Conservation (phyloP, 352 stramenopile species). For the Thalassiosira sp. region DNA sequence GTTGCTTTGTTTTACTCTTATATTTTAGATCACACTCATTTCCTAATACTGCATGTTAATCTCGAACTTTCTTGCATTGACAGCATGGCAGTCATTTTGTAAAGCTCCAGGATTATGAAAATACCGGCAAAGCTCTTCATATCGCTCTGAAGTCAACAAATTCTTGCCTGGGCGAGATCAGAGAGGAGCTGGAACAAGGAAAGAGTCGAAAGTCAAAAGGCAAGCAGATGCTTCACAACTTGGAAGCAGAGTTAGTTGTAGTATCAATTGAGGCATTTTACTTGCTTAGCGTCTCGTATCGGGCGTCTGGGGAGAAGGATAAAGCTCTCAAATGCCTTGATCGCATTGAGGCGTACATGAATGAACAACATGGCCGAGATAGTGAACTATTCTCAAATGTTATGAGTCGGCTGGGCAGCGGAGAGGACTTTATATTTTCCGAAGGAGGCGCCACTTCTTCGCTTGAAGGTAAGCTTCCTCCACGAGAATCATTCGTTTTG, state of each 20-base stretch:
- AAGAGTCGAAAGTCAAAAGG: constrained; percentile 15
- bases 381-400: constrained; percentile 26
- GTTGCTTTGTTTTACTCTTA: too few relatives aligned
- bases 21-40: neutral
- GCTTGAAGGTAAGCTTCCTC: constrained; percentile 7
- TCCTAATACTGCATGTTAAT: too few relatives aligned
- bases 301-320: constrained; percentile 25
- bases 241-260: constrained; percentile 45
- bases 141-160: constrained; percentile 45
- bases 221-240: constrained; percentile 40
- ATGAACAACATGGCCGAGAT: constrained; percentile 34
- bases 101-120: constrained; percentile 24
- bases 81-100: constrained; percentile 45
- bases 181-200: constrained; percentile 11
- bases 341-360: constrained; percentile 41
- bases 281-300: constrained; percentile 31
- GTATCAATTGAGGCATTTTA: constrained; percentile 52
- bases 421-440: constrained; percentile 30
- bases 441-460: constrained; percentile 16
- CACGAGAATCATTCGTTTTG: neutral
- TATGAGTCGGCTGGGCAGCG: constrained; percentile 27
- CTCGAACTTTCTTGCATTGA: neutral
- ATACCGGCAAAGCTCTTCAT: constrained; percentile 30
- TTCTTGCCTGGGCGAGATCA: constrained; percentile 34
- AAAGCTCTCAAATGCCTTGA: constrained; percentile 41